Percentiles rank a stretch among this genome's conserved stretches.
phyloP scores from a whole-genome alignment of 1,284 basidiomycete genomes.

The Vanrija sp. region DNA sequence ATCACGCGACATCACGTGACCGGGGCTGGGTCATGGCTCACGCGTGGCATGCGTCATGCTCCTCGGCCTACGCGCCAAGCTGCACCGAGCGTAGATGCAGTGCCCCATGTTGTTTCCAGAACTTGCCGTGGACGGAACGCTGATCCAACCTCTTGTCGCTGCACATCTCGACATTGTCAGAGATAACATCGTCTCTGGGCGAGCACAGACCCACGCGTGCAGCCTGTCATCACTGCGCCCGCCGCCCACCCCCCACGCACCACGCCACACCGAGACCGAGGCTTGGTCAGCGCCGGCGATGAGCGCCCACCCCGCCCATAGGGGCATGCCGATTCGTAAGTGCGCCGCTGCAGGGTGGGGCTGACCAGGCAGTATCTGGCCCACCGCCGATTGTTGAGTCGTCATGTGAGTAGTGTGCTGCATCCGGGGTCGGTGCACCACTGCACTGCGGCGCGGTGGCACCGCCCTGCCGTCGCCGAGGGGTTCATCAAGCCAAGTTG shows the following conservation, averaged over 20 bases:
- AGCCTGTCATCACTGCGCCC: neutral
- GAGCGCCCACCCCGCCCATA: conserved; percentile 4
- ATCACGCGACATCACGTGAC: no score
- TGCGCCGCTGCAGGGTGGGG: neutral
- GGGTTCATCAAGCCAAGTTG: neutral
- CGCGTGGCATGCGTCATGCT: no score
- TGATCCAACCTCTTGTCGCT: no score
- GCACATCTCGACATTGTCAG: no score
- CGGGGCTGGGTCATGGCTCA: no score
- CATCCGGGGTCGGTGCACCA: neutral
- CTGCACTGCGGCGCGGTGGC: neutral
- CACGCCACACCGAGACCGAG: no score
- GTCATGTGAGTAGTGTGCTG: conserved; percentile 24
- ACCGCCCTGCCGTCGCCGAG: neutral
- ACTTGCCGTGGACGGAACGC: no score
- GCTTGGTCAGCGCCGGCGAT: neutral
- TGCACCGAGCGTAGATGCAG: no score
- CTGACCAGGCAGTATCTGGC: conserved; percentile 41
- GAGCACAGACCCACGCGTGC: no score
- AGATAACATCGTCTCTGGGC: no score
- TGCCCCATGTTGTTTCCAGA: no score
- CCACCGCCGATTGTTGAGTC: conserved; percentile 45
- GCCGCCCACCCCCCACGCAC: neutral
- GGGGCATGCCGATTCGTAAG: conserved; percentile 41
- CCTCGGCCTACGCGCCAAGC: no score